Evolutionary conservation across 2,329 filamentous ascomycete species (phyloP).

Genomic region (Arthrocladium fulminans): DNA sequence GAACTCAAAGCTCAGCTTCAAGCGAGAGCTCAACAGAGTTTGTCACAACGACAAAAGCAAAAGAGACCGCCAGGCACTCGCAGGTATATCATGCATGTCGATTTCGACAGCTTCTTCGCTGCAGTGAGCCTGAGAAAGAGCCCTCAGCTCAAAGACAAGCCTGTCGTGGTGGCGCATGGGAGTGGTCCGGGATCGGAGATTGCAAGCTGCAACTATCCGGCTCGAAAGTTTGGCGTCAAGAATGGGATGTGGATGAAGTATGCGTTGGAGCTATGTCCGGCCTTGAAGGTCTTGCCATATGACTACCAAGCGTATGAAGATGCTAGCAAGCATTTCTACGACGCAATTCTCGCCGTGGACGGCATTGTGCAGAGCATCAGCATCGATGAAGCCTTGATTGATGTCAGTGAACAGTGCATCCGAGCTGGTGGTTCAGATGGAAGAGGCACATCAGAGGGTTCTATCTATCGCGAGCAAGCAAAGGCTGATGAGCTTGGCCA

Average conservation of each 20-base stretch:
- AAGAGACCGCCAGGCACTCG: conserved; percentile 55
- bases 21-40: conserved; percentile 59
- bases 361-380: conserved; percentile 92
- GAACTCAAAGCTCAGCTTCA: conserved; percentile 86
- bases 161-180: conserved; percentile 82
- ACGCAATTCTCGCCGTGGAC: conserved; percentile 67
- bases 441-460: conserved; percentile 55
- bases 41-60: conserved; percentile 37
- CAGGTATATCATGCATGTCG: conserved; percentile 85
- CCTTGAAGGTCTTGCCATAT: conserved; percentile 84
- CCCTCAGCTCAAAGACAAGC: conserved; percentile 67
- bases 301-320: conserved; percentile 94
- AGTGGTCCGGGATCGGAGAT: conserved; percentile 83
- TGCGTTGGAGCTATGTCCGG: conserved; percentile 71
- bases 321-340: conserved; percentile 79
- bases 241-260: conserved; percentile 99
- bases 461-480: conserved; percentile 66
- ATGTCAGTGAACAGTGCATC: conserved; percentile 65
- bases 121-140: conserved; percentile 75
- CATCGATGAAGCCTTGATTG: conserved; percentile 87
- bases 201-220: conserved; percentile 93
- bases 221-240: conserved; percentile 75
- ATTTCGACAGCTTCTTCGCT: conserved; percentile 98
- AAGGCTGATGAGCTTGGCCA: conserved; percentile 65
- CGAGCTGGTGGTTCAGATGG: conserved; percentile 58